These are phyloP conservation scores for Pinus tabuliformis DNA, from an alignment of 75 land plant genomes.

Conservation along the genomic window DNA sequence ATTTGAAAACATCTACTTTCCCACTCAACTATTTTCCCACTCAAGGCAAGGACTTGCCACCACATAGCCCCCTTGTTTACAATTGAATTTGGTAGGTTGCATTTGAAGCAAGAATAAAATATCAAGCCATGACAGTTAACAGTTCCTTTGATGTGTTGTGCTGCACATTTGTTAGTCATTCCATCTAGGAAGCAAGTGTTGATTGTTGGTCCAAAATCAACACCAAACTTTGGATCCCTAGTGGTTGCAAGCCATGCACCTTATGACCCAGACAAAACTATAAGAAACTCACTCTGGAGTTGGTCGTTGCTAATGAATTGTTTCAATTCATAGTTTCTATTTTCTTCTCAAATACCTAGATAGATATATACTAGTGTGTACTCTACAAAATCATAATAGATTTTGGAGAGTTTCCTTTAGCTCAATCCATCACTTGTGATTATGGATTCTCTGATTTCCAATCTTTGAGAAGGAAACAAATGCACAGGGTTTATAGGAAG, in stretches of 20 bases:
- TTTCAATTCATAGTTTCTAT: neutral
- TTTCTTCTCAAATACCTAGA: too few species aligned
- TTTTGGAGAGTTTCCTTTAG: neutral
- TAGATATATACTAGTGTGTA: neutral
- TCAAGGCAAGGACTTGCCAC: too few species aligned
- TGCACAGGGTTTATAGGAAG: too few species aligned
- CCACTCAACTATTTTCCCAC: too few species aligned
- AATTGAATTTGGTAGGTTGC: conserved; percentile 59
- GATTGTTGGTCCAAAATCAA: conserved; percentile 67
- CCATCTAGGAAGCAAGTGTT: conserved; percentile 82
- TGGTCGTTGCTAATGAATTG: neutral
- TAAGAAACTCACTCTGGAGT: conserved; percentile 10
- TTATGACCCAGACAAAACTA: conserved; percentile 73
- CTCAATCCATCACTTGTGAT: neutral
- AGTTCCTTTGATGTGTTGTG: conserved; percentile 95
- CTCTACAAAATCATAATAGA: neutral
- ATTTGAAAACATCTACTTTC: too few species aligned
- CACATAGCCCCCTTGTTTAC: too few species aligned
- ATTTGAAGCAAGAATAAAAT: conserved; percentile 75
- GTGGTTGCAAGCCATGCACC: conserved; percentile 53
- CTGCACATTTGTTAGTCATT: conserved; percentile 66
- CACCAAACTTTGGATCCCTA: conserved; percentile 60
- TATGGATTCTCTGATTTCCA: too few species aligned
- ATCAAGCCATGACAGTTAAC: conserved; percentile 90
- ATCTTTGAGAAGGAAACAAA: too few species aligned